These are phyloP conservation scores for Chalciporus sp. DNA, from an alignment of 1,284 basidiomycete species.

Conservation along the genomic window DNA sequence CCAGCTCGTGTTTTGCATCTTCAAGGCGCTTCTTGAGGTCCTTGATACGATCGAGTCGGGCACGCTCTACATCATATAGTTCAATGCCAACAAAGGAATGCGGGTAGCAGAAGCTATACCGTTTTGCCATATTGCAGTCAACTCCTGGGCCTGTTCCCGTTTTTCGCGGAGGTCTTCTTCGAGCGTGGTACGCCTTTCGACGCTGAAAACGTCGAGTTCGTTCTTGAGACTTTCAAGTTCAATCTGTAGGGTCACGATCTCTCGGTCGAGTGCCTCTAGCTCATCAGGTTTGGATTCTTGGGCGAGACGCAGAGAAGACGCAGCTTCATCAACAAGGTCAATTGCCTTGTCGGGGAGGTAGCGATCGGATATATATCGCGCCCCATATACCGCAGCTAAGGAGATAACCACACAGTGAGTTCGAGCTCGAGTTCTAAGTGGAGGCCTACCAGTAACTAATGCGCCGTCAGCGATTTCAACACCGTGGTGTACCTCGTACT, in stretches of 20 bases:
- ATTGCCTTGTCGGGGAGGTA: conserved; percentile 91
- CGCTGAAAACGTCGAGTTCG: conserved; percentile 82
- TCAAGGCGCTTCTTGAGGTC: conserved; percentile 81
- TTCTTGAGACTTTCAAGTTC: conserved; percentile 90
- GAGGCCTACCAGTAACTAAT: conserved; percentile 70
- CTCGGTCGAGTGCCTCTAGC: conserved; percentile 81
- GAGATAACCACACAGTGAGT: neutral
- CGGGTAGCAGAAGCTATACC: conserved; percentile 38
- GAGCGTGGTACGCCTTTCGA: conserved; percentile 70
- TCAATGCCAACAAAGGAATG: neutral
- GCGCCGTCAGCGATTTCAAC: conserved; percentile 89
- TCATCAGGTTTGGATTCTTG: conserved; percentile 91
- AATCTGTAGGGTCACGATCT: conserved; percentile 87
- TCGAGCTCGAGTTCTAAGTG: conserved; percentile 34
- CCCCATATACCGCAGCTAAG: conserved; percentile 77
- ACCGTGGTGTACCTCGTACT: conserved; percentile 91
- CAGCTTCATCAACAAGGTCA: conserved; percentile 90
- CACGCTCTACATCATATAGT: conserved; percentile 57
- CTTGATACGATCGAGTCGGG: conserved; percentile 77
- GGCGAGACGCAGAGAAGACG: conserved; percentile 83
- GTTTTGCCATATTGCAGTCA: conserved; percentile 75
- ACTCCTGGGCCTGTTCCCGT: conserved; percentile 59
- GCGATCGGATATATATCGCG: conserved; percentile 85
- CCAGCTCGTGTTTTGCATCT: conserved; percentile 81
- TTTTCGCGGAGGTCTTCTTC: conserved; percentile 64